Percentiles rank a stretch among this genome's conserved stretches.
These are phyloP conservation scores for Penicillium cosmopolitanum DNA, from an alignment of 495 filamentous ascomycete genomes.

Conservation along the genomic window DNA sequence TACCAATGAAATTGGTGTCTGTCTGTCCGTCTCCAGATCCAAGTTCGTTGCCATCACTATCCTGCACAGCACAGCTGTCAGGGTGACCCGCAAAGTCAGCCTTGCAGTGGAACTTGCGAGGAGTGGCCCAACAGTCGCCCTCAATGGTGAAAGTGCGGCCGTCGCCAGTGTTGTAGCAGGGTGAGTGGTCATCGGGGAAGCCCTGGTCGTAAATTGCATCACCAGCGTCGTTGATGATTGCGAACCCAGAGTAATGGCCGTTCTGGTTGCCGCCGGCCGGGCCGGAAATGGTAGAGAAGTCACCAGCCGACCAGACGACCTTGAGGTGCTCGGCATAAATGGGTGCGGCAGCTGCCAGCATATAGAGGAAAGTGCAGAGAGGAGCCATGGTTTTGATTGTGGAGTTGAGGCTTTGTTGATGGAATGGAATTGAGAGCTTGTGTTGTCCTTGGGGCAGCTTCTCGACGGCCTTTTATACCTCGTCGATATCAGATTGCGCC, in stretches of 20 bases:
- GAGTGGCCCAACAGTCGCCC: constrained; percentile 25
- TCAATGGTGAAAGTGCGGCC: constrained; percentile 28
- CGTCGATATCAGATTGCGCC: neutral
- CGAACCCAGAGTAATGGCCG: constrained; percentile 21
- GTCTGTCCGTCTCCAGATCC: constrained; percentile 18
- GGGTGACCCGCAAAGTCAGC: constrained; percentile 23
- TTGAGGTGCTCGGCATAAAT: constrained; percentile 22
- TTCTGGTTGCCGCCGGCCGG: constrained; percentile 19
- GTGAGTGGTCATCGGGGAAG: constrained; percentile 19
- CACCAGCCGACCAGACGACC: constrained; percentile 22
- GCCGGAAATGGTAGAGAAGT: constrained; percentile 24
- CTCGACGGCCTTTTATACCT: neutral
- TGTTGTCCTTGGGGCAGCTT: neutral
- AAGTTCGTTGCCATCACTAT: constrained; percentile 22
- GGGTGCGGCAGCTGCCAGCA: constrained; percentile 15
- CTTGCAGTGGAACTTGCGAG: constrained; percentile 24
- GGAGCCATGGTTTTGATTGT: constrained; percentile 13
- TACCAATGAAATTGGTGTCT: constrained; percentile 24
- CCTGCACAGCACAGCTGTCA: constrained; percentile 24
- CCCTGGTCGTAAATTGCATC: constrained; percentile 24
- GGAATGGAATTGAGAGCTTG: neutral
- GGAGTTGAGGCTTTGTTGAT: neutral
- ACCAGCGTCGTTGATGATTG: constrained; percentile 19
- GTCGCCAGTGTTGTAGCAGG: constrained; percentile 25
- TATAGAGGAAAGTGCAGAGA: constrained; percentile 16